Evolutionary conservation across 768 basidiomycete species (phyloP).

Genomic region (Pleurotus djamor): DNA sequence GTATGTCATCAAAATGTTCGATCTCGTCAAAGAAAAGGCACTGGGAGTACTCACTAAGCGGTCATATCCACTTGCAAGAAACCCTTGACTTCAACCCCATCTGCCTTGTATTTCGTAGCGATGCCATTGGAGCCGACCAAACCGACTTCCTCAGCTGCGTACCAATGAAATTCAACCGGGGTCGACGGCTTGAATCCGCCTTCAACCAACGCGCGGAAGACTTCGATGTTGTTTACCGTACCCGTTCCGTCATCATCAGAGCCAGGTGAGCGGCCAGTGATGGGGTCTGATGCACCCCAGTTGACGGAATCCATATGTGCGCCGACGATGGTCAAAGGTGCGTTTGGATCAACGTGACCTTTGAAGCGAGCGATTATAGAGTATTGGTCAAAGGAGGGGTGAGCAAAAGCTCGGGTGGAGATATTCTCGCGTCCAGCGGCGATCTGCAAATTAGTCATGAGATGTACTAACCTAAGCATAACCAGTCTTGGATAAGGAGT

Average conservation of each 20-base stretch:
- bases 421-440: slow-evolving; percentile 22
- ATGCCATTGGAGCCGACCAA: slow-evolving; percentile 52
- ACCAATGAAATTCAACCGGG: slow-evolving; percentile 47
- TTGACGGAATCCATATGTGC: slow-evolving; percentile 44
- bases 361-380: slow-evolving; percentile 34
- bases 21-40: neutral
- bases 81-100: slow-evolving; percentile 41
- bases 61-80: slow-evolving; percentile 47
- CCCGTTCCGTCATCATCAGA: slow-evolving; percentile 50
- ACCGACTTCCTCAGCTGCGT: slow-evolving; percentile 42
- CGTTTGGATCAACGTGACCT: slow-evolving; percentile 19
- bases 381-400: slow-evolving; percentile 28
- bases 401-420: slow-evolving; percentile 19
- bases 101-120: slow-evolving; percentile 44
- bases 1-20: neutral
- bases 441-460: neutral
- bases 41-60: slow-evolving; percentile 24
- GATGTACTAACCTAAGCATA: neutral
- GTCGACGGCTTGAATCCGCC: slow-evolving; percentile 33
- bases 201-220: slow-evolving; percentile 34
- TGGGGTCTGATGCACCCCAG: slow-evolving; percentile 23
- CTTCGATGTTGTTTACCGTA: slow-evolving; percentile 41
- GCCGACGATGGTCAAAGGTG: slow-evolving; percentile 33
- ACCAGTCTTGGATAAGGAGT: neutral
- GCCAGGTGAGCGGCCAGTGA: slow-evolving; percentile 41